Evolutionary conservation across 495 filamentous ascomycete species (phyloP).

Genomic region (Penicillium simplicissimum): DNA sequence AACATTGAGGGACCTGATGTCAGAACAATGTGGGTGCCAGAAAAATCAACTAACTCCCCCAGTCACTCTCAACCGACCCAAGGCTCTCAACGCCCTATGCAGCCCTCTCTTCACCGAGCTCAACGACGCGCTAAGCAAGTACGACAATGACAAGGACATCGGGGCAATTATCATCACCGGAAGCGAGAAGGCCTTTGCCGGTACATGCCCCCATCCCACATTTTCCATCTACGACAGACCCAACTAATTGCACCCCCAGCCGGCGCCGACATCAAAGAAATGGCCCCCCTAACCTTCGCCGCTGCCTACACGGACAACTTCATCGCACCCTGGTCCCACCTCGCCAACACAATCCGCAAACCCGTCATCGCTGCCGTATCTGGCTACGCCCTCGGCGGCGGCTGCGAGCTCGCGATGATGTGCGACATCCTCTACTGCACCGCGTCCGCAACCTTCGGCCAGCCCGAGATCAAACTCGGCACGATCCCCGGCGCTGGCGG

Average conservation of each 20-base stretch:
- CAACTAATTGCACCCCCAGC: conserved; percentile 42
- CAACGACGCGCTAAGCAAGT: conserved; percentile 72
- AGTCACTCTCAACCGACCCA: conserved; percentile 96
- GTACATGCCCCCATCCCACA: conserved; percentile 25
- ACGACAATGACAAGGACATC: conserved; percentile 69
- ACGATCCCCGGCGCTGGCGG: conserved; percentile 92
- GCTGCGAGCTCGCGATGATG: conserved; percentile 98
- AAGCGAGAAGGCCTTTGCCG: conserved; percentile 82
- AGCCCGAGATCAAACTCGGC: conserved; percentile 94
- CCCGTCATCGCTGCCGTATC: conserved; percentile 93
- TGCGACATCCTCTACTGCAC: conserved; percentile 92
- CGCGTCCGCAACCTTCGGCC: conserved; percentile 79
- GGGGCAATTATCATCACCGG: conserved; percentile 85
- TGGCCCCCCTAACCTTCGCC: conserved; percentile 86
- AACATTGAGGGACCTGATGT: neutral
- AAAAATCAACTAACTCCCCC: conserved; percentile 7
- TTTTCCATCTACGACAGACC: neutral
- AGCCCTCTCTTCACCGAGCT: conserved; percentile 86
- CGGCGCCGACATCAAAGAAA: conserved; percentile 98
- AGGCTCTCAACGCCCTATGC: conserved; percentile 89
- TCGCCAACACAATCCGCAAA: conserved; percentile 79
- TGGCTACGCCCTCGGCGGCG: conserved; percentile 90
- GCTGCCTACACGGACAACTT: conserved; percentile 83
- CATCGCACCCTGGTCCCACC: conserved; percentile 88
- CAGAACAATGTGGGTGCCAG: too few relatives aligned